Evolutionary conservation across 352 stramenopile genomes (phyloP).

Genomic region (Phytophthora palmivora): DNA sequence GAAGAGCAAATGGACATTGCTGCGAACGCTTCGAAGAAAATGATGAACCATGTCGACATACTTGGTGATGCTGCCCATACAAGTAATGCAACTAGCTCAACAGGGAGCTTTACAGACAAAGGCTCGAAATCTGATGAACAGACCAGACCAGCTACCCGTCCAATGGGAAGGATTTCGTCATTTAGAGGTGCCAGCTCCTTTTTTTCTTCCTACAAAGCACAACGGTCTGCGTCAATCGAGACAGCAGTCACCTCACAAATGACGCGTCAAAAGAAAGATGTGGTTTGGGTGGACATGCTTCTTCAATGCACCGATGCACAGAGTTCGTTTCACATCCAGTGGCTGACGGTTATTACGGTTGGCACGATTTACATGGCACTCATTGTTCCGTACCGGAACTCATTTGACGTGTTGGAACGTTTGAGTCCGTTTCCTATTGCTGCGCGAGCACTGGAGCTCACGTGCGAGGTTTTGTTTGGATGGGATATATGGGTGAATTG

Average conservation of each 20-base stretch:
- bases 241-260: conserved; percentile 3
- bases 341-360: conserved; percentile 39
- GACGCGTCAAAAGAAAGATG: conserved; percentile 13
- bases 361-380: conserved; percentile 55
- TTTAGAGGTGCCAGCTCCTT: conserved; percentile 18
- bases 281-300: conserved; percentile 60
- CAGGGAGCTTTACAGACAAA: conserved; percentile 9
- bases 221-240: conserved; percentile 24
- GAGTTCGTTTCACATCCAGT: conserved; percentile 48
- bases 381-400: conserved; percentile 47
- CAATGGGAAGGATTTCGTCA: conserved; percentile 5
- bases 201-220: conserved; percentile 40
- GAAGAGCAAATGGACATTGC: conserved; percentile 62
- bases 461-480: conserved; percentile 54
- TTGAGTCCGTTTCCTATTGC: conserved; percentile 24
- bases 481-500: conserved; percentile 73
- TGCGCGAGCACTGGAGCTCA: conserved; percentile 41
- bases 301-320: conserved; percentile 54
- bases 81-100: background rate
- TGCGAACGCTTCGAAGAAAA: conserved; percentile 10
- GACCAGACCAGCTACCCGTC: background rate
- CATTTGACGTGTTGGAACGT: conserved; percentile 47
- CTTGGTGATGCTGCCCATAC: conserved; percentile 1
- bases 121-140: background rate
- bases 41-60: conserved; percentile 26